These are phyloP conservation scores for Endothia cerciana DNA, from an alignment of 2,329 filamentous ascomycete genomes.

Conservation along the genomic window DNA sequence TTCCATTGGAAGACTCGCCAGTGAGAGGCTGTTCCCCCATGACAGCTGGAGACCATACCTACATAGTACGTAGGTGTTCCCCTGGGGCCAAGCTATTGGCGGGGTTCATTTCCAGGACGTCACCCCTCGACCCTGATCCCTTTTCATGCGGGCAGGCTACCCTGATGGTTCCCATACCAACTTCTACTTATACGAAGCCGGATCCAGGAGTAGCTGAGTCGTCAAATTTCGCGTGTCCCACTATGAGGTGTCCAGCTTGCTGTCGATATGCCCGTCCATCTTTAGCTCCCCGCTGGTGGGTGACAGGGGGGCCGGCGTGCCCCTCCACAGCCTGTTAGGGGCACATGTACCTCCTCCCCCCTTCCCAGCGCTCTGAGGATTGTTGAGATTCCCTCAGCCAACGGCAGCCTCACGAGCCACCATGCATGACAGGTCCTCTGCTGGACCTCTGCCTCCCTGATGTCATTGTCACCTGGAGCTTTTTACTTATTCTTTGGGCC, in stretches of 20 bases:
- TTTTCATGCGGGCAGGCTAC: background rate
- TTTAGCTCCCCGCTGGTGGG: conserved; percentile 36
- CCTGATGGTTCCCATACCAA: background rate
- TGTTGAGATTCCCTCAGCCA: conserved; percentile 1
- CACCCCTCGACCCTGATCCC: background rate
- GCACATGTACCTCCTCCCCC: background rate
- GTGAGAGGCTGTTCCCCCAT: background rate
- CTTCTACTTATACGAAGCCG: conserved; percentile 21
- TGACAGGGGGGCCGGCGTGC: conserved; percentile 13
- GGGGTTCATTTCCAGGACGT: background rate
- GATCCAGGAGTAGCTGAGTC: conserved; percentile 17
- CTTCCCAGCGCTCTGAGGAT: background rate
- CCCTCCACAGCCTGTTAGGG: conserved; percentile 12
- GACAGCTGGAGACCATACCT: background rate
- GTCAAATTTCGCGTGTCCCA: conserved; percentile 28
- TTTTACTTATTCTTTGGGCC: background rate
- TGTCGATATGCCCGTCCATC: conserved; percentile 26
- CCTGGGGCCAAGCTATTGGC: background rate
- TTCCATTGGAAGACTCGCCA: background rate
- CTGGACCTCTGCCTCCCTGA: conserved; percentile 10
- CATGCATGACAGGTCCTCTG: background rate
- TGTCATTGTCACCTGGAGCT: conserved; percentile 19
- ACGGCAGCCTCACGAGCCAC: background rate
- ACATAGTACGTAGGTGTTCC: background rate
- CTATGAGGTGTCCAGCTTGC: conserved; percentile 16